Evolutionary conservation across 768 basidiomycete genomes (phyloP).

Genomic region (Plicaturopsis crispa): DNA sequence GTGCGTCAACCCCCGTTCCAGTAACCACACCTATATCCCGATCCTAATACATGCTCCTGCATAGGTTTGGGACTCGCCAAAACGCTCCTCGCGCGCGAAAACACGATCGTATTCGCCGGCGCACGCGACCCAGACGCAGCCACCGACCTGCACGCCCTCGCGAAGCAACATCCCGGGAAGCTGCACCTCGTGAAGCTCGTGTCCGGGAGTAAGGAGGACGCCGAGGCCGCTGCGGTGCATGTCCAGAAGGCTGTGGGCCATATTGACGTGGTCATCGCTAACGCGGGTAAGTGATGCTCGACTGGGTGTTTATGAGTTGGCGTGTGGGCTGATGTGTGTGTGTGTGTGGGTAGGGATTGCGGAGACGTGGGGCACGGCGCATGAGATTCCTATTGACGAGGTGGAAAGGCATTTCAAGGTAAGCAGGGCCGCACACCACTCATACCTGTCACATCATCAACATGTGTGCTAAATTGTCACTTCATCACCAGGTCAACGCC

Average conservation of each 20-base stretch:
- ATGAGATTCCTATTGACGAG: no score
- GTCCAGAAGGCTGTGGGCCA: conserved; percentile 1
- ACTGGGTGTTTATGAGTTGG: no score
- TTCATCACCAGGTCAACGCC: conserved; percentile 3
- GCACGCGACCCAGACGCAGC: conserved; percentile 4
- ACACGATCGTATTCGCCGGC: conserved; percentile 3
- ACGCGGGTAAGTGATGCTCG: not conserved
- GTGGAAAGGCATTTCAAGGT: no score
- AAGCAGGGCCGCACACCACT: no score
- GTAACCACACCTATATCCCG: no score
- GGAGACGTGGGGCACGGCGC: no score
- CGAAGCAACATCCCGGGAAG: not conserved
- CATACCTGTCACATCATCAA: no score
- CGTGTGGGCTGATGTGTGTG: no score
- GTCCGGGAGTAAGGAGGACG: not conserved
- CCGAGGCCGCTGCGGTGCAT: conserved; percentile 1
- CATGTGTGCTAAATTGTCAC: no score
- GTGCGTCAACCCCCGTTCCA: no score
- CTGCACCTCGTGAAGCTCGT: conserved; percentile 3
- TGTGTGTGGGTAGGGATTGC: no score
- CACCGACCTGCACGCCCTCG: not conserved
- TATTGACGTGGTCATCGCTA: conserved; percentile 3
- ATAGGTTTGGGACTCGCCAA: conserved; percentile 1
- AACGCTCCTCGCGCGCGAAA: not conserved
- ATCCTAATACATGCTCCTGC: no score